Conservation (phyloP, 768 basidiomycete species). For the Artomyces pyxidatus region DNA sequence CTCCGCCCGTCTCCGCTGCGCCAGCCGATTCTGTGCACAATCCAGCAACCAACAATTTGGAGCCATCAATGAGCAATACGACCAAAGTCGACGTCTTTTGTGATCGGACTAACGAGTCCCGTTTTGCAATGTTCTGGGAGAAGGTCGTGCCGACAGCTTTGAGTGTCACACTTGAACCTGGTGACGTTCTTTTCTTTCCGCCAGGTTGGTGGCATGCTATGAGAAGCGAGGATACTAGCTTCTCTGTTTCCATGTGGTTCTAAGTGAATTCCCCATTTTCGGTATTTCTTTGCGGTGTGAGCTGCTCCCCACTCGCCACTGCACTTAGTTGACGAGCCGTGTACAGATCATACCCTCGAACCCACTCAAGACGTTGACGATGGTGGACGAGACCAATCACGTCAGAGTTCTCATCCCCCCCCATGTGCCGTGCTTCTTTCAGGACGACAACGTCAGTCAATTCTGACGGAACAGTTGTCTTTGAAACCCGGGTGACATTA, state of each 20-base stretch:
- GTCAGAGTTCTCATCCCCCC: no score
- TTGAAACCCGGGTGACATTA: no score
- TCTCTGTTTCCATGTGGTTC: conserved; percentile 91
- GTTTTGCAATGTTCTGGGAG: conserved; percentile 45
- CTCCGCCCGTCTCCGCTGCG: conserved; percentile 13
- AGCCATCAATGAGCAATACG: conserved; percentile 68
- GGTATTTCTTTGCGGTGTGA: no score
- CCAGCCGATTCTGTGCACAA: conserved; percentile 22
- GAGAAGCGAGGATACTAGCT: conserved; percentile 73
- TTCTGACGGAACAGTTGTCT: no score
- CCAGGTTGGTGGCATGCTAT: conserved; percentile 95
- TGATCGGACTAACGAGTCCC: conserved; percentile 17
- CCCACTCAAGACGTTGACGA: no score
- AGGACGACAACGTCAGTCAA: no score
- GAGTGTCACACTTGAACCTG: conserved; percentile 60
- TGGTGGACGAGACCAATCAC: no score
- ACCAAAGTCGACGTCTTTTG: conserved; percentile 74
- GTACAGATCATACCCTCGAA: no score
- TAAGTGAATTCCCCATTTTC: no score
- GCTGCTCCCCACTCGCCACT: no score
- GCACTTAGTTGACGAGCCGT: no score
- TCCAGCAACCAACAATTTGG: conserved; percentile 30
- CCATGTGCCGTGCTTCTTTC: no score
- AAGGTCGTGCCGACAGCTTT: conserved; percentile 53
- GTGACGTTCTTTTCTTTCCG: conserved; percentile 85